A percentile compares a stretch with the other conserved stretches of the same genome.
These are phyloP conservation scores for Brachypodium distachyon DNA, from an alignment of 202 grass and related monocot genomes.

Conservation along the genomic window DNA sequence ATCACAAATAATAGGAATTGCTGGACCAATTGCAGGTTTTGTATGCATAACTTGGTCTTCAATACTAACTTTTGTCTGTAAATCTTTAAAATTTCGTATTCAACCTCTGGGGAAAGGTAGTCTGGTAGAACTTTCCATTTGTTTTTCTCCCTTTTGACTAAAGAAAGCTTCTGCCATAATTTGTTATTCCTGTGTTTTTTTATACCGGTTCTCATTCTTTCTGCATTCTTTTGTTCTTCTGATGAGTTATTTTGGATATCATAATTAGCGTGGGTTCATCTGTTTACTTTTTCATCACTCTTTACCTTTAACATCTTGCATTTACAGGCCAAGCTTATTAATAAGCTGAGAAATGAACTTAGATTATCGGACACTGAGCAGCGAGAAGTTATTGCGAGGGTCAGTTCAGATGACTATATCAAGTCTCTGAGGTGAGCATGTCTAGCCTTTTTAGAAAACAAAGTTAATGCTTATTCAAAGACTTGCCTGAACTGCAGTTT, in stretches of 20 bases:
- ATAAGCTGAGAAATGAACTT: constrained; percentile 52
- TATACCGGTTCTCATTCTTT: background rate
- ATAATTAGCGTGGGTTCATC: background rate
- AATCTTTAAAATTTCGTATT: too few species aligned
- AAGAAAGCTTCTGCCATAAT: too few species aligned
- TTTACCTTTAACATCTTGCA: constrained; percentile 24
- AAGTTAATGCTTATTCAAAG: background rate
- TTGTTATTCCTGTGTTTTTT: background rate
- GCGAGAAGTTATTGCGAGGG: constrained; percentile 46
- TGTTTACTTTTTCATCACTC: constrained; percentile 4
- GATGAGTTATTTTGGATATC: background rate
- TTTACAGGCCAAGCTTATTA: constrained; percentile 53
- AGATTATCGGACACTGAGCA: constrained; percentile 60
- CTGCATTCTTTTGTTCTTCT: background rate
- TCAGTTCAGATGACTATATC: constrained; percentile 50
- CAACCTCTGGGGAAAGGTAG: too few species aligned
- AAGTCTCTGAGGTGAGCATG: constrained; percentile 54
- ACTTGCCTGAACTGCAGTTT: background rate
- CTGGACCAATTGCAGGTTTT: background rate
- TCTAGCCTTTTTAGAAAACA: background rate
- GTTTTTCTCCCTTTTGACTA: too few species aligned
- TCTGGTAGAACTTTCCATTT: too few species aligned
- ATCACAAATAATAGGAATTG: constrained; percentile 1
- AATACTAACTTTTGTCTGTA: too few species aligned
- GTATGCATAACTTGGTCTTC: background rate